Base-by-base conservation (phyloP, 169 alveolate species). In the Eimeria maxima region DNA sequence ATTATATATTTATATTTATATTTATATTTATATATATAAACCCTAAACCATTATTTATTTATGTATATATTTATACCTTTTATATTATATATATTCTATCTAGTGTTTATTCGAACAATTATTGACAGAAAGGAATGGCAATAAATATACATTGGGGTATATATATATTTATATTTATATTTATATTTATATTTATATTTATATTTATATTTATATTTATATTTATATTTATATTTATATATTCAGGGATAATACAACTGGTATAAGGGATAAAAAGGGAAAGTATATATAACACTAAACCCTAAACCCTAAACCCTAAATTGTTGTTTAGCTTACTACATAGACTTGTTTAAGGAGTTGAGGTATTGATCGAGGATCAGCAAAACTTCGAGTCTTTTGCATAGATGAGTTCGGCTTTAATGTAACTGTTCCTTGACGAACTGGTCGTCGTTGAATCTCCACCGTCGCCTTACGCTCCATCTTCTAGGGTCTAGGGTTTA, bases 401-500 rank as follows among this genome's bases (percentile, higher is more conserved):
- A 78, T 78, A 33, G 89, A 38, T 16, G 89, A 44, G 65, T 78
- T 78, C 33, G 89, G 89, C 89, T 45, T 78, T 42, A 78, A 38
- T 5, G 67, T 45, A 65, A 78, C 65, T 20, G 89, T 78, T 13
- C 89, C 89, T 44, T 78, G 89, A 18, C 65, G 60, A 44, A 42
- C 89, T 13, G 95, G 95, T 4, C 95, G 76, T 24, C 95, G 89
- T n/a, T 90, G 95, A 16, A 90, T 50, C 57, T 90, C 95, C 47
- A 90, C 95, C 45, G 95, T 90, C 38, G 65, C 74, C 89, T 90
- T 90, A 38, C 95, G 89, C 13, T 90, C 95, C 95, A 90, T 90
- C 84, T 60, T 60, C 27, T 63, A 73, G 84, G 45, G 84, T 73
- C 29, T 73, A n/a, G 84, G 50, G 33, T 73, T 73, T 22, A 38